A percentile compares a stretch with the other conserved stretches of the same genome.
Evolutionary conservation across 331 rosid genomes (phyloP).

Genomic region (Prunus yedoensis): DNA sequence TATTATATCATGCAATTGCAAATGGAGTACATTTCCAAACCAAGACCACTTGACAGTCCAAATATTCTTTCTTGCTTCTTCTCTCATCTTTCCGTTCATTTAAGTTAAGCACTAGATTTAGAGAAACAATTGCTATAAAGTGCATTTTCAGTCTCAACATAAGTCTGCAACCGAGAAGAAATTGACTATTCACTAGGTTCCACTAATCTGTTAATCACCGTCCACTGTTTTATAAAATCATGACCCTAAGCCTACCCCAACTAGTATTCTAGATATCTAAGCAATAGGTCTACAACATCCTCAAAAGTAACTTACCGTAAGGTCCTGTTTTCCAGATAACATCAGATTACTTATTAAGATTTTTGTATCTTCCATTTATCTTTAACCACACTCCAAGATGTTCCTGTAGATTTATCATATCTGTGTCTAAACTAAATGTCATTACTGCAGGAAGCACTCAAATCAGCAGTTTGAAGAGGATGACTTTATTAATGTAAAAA

Average conservation of each 20-base stretch:
- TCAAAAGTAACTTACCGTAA: not conserved
- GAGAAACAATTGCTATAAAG: not conserved
- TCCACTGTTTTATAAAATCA: not conserved
- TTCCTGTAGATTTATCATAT: not conserved
- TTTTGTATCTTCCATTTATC: not conserved
- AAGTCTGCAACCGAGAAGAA: not conserved
- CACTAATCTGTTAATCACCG: not conserved
- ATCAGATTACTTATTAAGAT: not conserved
- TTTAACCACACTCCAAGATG: not conserved
- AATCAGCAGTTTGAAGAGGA: not conserved
- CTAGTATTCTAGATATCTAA: conserved; percentile 6
- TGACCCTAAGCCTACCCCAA: not conserved
- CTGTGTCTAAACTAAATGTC: not conserved
- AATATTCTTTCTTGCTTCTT: not conserved
- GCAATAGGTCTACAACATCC: not conserved
- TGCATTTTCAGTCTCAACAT: not conserved
- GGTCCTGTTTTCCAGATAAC: not conserved
- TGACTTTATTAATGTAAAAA: not conserved
- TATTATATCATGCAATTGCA: not conserved
- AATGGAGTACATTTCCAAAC: not conserved
- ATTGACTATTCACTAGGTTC: not conserved
- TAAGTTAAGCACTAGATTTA: not conserved
- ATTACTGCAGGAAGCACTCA: not conserved
- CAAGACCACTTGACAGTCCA: not conserved
- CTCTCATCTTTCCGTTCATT: not conserved